Conservation (phyloP, 1,139 yeast genomes). For the Pichia sp. region DNA sequence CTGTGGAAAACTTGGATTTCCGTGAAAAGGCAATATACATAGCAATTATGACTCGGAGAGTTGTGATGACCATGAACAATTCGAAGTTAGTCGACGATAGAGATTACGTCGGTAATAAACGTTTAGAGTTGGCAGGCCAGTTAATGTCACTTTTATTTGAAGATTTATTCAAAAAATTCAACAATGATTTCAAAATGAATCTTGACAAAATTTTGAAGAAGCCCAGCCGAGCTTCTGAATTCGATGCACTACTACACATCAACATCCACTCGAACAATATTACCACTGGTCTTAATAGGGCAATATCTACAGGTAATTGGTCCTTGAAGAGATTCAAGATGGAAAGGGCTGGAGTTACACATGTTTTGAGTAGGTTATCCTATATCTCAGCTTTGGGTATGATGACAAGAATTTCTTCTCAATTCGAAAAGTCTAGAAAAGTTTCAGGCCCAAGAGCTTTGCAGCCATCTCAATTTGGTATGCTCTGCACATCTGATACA, state of each 20-base stretch:
- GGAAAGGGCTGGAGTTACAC: slow-evolving; percentile 99
- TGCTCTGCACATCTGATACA: slow-evolving; percentile 98
- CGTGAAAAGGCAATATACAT: slow-evolving; percentile 91
- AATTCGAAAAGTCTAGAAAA: slow-evolving; percentile 94
- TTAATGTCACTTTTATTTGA: slow-evolving; percentile 90
- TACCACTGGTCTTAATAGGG: slow-evolving; percentile 91
- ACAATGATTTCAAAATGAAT: slow-evolving; percentile 87
- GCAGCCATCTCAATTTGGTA: slow-evolving; percentile 98
- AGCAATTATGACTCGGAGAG: slow-evolving; percentile 96
- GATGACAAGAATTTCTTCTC: slow-evolving; percentile 99
- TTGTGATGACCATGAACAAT: slow-evolving; percentile 90
- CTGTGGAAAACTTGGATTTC: slow-evolving; percentile 79
- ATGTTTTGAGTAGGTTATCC: slow-evolving; percentile 83
- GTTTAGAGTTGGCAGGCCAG: slow-evolving; percentile 96
- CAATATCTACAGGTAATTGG: slow-evolving; percentile 99
- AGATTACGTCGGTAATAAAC: slow-evolving; percentile 97
- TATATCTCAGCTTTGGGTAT: slow-evolving; percentile 95
- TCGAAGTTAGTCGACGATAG: slow-evolving; percentile 96
- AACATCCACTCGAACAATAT: slow-evolving; percentile 89
- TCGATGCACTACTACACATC: slow-evolving; percentile 85
- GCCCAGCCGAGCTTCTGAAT: slow-evolving; percentile 92
- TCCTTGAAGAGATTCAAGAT: slow-evolving; percentile 96
- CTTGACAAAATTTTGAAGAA: slow-evolving; percentile 90
- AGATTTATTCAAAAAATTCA: slow-evolving; percentile 94
- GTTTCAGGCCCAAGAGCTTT: slow-evolving; percentile 99